phyloP scores from a whole-genome alignment of 805 yeast species.

The Suhomyces faveliae region DNA sequence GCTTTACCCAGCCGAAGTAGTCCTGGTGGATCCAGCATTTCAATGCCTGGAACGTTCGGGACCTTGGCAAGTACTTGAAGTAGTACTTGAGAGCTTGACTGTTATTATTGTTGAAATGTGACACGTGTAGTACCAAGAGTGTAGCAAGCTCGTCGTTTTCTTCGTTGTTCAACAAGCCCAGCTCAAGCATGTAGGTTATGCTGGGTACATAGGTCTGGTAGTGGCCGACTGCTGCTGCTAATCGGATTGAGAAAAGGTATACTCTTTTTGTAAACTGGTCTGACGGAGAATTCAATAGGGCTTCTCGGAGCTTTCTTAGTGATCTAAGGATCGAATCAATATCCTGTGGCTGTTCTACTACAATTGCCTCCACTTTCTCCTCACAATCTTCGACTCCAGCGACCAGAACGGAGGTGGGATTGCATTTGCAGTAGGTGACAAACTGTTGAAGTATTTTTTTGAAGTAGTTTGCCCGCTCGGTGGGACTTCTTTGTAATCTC shows the following conservation, averaged over 20 bases:
- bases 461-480: constrained; percentile 43
- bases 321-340: constrained; percentile 29
- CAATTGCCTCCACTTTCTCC: not conserved
- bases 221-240: constrained; percentile 46
- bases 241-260: constrained; percentile 46
- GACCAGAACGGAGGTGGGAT: constrained; percentile 13
- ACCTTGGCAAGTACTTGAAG: constrained; percentile 21
- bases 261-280: constrained; percentile 45
- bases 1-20: constrained; percentile 27
- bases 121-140: constrained; percentile 44
- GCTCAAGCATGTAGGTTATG: constrained; percentile 40
- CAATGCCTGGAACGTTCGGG: constrained; percentile 9
- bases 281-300: constrained; percentile 41
- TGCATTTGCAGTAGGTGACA: constrained; percentile 28
- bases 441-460: constrained; percentile 32
- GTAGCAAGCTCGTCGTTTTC: constrained; percentile 43
- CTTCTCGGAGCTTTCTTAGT: constrained; percentile 55
- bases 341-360: not conserved
- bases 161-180: constrained; percentile 17
- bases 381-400: constrained; percentile 12
- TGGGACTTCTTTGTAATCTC: constrained; percentile 44
- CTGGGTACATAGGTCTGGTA: constrained; percentile 57
- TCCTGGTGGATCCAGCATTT: constrained; percentile 31
- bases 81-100: constrained; percentile 31
- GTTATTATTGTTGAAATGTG: constrained; percentile 38